Evolutionary conservation across 2,329 filamentous ascomycete species (phyloP).

Genomic region (Leptographium galeiforme): DNA sequence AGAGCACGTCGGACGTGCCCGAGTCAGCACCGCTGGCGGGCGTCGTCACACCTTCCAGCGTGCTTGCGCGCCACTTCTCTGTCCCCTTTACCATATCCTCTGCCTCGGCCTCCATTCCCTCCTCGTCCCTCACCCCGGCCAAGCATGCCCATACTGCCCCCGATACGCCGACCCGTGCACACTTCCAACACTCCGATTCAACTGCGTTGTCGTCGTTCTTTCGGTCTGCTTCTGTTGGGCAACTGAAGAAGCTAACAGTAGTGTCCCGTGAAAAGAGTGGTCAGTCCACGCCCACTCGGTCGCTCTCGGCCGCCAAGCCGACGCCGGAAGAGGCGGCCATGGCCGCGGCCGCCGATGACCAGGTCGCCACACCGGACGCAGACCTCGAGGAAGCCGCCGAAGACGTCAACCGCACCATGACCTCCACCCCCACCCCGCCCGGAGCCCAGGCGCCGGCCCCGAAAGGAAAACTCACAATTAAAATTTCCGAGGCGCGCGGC

Average conservation of each 20-base stretch:
- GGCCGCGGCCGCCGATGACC: constrained; percentile 17
- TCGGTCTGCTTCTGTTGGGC: constrained; percentile 49
- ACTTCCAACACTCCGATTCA: constrained; percentile 18
- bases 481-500: constrained; percentile 74
- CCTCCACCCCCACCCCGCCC: constrained; percentile 35
- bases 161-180: constrained; percentile 14
- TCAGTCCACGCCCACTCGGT: constrained; percentile 77
- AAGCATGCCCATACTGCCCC: constrained; percentile 5
- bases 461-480: constrained; percentile 81
- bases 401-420: constrained; percentile 25
- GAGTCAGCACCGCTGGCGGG: constrained; percentile 45
- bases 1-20: constrained; percentile 29
- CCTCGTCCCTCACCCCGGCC: neutral
- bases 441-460: constrained; percentile 55
- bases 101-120: neutral
- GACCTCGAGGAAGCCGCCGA: constrained; percentile 3
- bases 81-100: constrained; percentile 35
- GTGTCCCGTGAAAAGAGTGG: constrained; percentile 75
- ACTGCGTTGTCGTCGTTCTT: constrained; percentile 16
- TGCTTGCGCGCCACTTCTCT: constrained; percentile 56
- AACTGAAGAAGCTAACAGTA: constrained; percentile 81
- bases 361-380: constrained; percentile 14
- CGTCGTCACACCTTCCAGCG: constrained; percentile 47
- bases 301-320: constrained; percentile 54
- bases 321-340: constrained; percentile 28